Evolutionary conservation across 768 basidiomycete genomes (phyloP).

Genomic region (Trametes cingulata): DNA sequence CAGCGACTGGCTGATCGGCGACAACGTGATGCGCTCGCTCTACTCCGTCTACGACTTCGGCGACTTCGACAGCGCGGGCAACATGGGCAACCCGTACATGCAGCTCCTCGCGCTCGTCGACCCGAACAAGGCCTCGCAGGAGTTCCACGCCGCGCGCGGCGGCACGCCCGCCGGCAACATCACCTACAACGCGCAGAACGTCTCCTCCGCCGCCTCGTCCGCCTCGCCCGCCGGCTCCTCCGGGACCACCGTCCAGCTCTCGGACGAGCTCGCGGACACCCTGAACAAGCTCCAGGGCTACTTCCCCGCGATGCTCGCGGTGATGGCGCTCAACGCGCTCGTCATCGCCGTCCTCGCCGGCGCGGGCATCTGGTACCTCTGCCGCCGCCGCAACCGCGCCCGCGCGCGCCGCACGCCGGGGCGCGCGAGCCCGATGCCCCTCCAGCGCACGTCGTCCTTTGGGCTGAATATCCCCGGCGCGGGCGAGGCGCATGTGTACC

Average conservation of each 20-base stretch:
- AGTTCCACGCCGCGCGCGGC: constrained; percentile 70
- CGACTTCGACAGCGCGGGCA: constrained; percentile 63
- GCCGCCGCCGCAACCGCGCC: constrained; percentile 43
- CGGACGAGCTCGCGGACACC: constrained; percentile 56
- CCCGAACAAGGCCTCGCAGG: constrained; percentile 66
- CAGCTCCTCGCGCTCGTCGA: constrained; percentile 70
- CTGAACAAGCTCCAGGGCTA: constrained; percentile 63
- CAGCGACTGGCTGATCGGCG: constrained; percentile 84
- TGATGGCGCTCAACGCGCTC: constrained; percentile 78
- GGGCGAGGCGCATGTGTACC: constrained; percentile 43
- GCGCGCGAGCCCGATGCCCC: constrained; percentile 58
- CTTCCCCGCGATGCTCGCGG: constrained; percentile 72
- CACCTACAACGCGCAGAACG: constrained; percentile 55
- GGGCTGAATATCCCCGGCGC: constrained; percentile 3
- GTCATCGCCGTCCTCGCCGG: constrained; percentile 59
- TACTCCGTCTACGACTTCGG: constrained; percentile 87
- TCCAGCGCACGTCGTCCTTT: constrained; percentile 40
- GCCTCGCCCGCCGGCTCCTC: constrained; percentile 40
- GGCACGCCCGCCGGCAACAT: constrained; percentile 65
- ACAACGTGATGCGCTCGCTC: constrained; percentile 79
- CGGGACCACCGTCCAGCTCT: constrained; percentile 51
- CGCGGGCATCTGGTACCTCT: constrained; percentile 54
- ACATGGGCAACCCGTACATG: constrained; percentile 78
- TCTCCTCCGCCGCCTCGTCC: constrained; percentile 38
- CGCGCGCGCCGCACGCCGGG: constrained; percentile 42